Evolutionary conservation across 2,329 filamentous ascomycete genomes (phyloP).

Genomic region (Neofusicoccum ribis): DNA sequence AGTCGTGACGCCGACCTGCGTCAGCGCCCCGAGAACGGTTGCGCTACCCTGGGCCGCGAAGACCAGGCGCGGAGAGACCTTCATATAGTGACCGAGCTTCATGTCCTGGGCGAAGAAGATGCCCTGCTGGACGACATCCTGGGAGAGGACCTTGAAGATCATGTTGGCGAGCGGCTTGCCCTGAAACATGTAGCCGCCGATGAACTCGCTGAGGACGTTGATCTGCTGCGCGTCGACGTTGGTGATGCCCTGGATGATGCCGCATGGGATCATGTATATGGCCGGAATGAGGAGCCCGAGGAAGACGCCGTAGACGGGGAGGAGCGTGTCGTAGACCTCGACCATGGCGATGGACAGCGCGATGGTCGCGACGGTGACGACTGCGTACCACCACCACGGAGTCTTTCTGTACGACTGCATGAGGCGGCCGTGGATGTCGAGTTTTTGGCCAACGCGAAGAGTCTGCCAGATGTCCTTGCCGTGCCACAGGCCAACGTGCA

Average conservation of each 20-base stretch:
- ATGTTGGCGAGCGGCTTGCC: slow-evolving; percentile 72
- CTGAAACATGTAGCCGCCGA: slow-evolving; percentile 72
- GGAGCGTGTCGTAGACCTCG: slow-evolving; percentile 8
- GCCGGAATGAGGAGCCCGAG: slow-evolving; percentile 15
- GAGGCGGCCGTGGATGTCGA: slow-evolving; percentile 37
- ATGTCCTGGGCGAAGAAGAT: slow-evolving; percentile 20
- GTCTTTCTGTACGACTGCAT: slow-evolving; percentile 34
- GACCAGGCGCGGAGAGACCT: slow-evolving; percentile 64
- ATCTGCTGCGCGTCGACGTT: slow-evolving; percentile 35
- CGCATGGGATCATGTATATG: slow-evolving; percentile 15
- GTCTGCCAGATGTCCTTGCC: slow-evolving; percentile 34
- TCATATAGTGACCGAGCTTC: slow-evolving; percentile 52
- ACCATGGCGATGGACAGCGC: slow-evolving; percentile 24
- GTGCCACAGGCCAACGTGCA: slow-evolving; percentile 36
- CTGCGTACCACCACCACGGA: slow-evolving; percentile 46
- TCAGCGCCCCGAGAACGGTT: slow-evolving; percentile 65
- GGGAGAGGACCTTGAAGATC: slow-evolving; percentile 28
- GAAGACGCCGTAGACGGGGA: slow-evolving; percentile 15
- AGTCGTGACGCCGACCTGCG: slow-evolving; percentile 66
- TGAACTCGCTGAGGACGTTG: slow-evolving; percentile 57
- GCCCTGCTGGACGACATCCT: slow-evolving; percentile 19
- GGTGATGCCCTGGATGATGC: slow-evolving; percentile 20
- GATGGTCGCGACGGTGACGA: slow-evolving; percentile 55
- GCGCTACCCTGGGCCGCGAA: slow-evolving; percentile 67
- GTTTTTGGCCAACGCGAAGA: slow-evolving; percentile 15